Evolutionary conservation across 2,329 filamentous ascomycete species (phyloP).

Genomic region (Atkinsonella hypoxylon): DNA sequence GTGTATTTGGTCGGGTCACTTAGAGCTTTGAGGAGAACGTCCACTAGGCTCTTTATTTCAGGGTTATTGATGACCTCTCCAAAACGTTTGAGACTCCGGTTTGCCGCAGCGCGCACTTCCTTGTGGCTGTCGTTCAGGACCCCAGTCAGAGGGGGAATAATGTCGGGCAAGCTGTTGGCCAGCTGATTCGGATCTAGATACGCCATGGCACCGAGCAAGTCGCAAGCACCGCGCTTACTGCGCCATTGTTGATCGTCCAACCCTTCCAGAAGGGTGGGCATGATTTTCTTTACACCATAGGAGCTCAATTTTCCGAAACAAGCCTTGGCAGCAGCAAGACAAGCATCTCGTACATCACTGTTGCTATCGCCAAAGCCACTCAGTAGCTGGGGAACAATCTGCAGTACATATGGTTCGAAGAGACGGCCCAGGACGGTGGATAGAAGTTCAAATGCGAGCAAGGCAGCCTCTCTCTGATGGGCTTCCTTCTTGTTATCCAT

Average conservation of each 20-base stretch:
- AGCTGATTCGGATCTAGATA: constrained; percentile 95
- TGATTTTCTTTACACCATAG: constrained; percentile 87
- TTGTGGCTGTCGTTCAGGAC: constrained; percentile 98
- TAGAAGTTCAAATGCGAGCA: constrained; percentile 83
- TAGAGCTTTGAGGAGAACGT: constrained; percentile 85
- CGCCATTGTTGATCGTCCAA: constrained; percentile 95
- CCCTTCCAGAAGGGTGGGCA: constrained; percentile 82
- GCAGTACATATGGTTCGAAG: constrained; percentile 94
- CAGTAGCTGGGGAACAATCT: constrained; percentile 84
- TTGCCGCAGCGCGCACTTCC: constrained; percentile 83
- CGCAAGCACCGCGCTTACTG: constrained; percentile 95
- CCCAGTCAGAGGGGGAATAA: constrained; percentile 87
- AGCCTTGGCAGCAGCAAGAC: constrained; percentile 83
- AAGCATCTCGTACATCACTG: constrained; percentile 82
- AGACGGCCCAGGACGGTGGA: constrained; percentile 74
- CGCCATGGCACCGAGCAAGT: constrained; percentile 94
- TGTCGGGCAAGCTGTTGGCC: constrained; percentile 82
- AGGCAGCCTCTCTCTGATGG: constrained; percentile 76
- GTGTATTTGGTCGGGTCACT: constrained; percentile 97
- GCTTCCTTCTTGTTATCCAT: constrained; percentile 93
- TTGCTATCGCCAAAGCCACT: constrained; percentile 81
- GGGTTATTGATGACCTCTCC: constrained; percentile 98
- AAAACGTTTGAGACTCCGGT: constrained; percentile 92
- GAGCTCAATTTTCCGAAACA: constrained; percentile 91
- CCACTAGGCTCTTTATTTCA: constrained; percentile 86